Evolutionary conservation across 805 yeast genomes (phyloP).

Genomic region (Suhomyces pyralidae): DNA sequence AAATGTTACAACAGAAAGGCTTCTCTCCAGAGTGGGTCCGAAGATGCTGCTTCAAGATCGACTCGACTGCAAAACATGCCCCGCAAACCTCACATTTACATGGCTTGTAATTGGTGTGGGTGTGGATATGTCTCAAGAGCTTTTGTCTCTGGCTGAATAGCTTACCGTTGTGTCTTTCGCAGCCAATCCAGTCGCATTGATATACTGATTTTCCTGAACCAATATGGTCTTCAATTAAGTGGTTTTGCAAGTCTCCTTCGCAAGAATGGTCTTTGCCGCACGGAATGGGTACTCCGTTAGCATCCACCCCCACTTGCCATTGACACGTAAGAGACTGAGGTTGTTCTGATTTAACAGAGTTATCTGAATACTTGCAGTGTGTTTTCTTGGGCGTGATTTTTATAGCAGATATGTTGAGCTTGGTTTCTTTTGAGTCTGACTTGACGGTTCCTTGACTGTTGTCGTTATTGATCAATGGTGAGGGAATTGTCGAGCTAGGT

Average conservation of each 20-base stretch:
- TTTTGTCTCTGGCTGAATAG: conserved; percentile 83
- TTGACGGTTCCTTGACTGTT: neutral
- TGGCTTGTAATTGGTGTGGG: conserved; percentile 85
- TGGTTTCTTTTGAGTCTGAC: conserved; percentile 1
- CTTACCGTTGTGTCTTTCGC: conserved; percentile 57
- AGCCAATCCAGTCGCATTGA: conserved; percentile 74
- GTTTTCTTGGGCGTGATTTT: conserved; percentile 28
- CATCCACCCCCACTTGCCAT: conserved; percentile 36
- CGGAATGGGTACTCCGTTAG: conserved; percentile 26
- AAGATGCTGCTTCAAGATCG: conserved; percentile 76
- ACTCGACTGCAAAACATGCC: conserved; percentile 69
- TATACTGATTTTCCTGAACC: conserved; percentile 71
- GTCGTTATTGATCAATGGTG: conserved; percentile 7
- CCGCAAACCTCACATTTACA: conserved; percentile 68
- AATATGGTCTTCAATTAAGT: conserved; percentile 65
- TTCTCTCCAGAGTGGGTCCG: conserved; percentile 87
- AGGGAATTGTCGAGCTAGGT: conserved; percentile 8
- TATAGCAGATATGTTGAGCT: conserved; percentile 32
- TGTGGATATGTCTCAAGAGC: conserved; percentile 77
- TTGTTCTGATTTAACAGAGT: neutral
- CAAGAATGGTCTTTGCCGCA: conserved; percentile 53
- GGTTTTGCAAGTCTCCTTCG: conserved; percentile 66
- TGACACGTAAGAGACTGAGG: conserved; percentile 40
- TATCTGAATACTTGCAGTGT: neutral
- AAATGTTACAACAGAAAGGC: conserved; percentile 71